phyloP scores from a whole-genome alignment of 1,139 yeast species.

The Debaryomyces subglobosus region DNA sequence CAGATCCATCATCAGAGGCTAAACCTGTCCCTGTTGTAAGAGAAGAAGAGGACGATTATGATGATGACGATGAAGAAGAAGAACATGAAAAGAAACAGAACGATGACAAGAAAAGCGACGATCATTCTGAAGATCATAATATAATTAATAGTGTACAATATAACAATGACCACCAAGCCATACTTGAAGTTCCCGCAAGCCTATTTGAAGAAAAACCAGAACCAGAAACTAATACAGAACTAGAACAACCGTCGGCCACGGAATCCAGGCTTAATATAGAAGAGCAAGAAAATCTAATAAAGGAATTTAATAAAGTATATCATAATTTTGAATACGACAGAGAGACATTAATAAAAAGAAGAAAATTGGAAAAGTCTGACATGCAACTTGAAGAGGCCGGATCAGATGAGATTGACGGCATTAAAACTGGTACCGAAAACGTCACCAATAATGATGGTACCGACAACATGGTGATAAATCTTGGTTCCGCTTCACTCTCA shows the following conservation, averaged over 20 bases:
- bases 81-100: slow-evolving; percentile 28
- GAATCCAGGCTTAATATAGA: slow-evolving; percentile 21
- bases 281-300: slow-evolving; percentile 42
- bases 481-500: slow-evolving; percentile 85
- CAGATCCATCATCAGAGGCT: slow-evolving; percentile 13
- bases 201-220: slow-evolving; percentile 21
- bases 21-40: slow-evolving; percentile 20
- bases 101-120: slow-evolving; percentile 14
- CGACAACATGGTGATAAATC: slow-evolving; percentile 35
- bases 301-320: slow-evolving; percentile 61
- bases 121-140: slow-evolving; percentile 8
- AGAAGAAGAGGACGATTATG: slow-evolving; percentile 46
- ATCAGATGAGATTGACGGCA: slow-evolving; percentile 7
- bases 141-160: slow-evolving; percentile 8
- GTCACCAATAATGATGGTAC: slow-evolving; percentile 10
- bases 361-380: slow-evolving; percentile 81
- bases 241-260: slow-evolving; percentile 12
- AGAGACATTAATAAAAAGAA: slow-evolving; percentile 74
- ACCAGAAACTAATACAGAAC: slow-evolving; percentile 12
- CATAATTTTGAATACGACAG: slow-evolving; percentile 84
- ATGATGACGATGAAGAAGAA: slow-evolving; percentile 42
- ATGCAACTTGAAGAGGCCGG: slow-evolving; percentile 56
- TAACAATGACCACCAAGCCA: slow-evolving; percentile 33
- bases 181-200: slow-evolving; percentile 35
- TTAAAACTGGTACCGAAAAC: slow-evolving; percentile 10